phyloP scores from a whole-genome alignment of 2,329 filamentous ascomycete genomes.

The Botrytis pseudocinerea region DNA sequence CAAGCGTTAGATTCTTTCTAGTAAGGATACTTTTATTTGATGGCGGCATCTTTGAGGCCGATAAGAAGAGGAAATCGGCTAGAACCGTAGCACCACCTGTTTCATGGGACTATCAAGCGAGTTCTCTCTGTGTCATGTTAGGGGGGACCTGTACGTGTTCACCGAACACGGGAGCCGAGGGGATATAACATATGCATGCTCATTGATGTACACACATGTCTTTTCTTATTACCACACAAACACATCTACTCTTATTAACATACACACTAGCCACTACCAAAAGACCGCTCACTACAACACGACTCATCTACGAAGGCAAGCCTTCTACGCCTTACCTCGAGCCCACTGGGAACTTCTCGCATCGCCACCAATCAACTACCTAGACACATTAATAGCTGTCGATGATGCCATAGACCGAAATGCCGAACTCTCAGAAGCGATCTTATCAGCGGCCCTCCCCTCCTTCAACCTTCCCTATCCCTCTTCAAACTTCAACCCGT shows the following conservation, averaged over 20 bases:
- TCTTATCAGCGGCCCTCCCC: constrained; percentile 67
- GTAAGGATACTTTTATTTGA: constrained; percentile 53
- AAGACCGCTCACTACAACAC: constrained; percentile 84
- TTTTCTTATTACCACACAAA: background rate
- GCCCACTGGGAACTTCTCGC: constrained; percentile 82
- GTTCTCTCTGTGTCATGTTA: constrained; percentile 12
- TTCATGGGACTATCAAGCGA: constrained; percentile 13
- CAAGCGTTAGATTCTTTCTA: constrained; percentile 85
- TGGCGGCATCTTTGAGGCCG: background rate
- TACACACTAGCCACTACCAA: constrained; percentile 71
- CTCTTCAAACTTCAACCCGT: background rate
- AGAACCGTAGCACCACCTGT: background rate
- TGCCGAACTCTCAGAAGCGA: constrained; percentile 76
- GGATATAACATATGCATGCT: background rate
- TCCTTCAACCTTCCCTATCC: constrained; percentile 57
- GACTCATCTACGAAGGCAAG: constrained; percentile 85
- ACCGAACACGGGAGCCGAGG: background rate
- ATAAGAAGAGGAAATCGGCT: background rate
- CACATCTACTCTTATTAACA: background rate
- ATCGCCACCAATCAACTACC: constrained; percentile 76
- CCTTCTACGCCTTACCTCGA: constrained; percentile 87
- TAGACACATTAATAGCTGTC: constrained; percentile 74
- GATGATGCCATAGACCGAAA: constrained; percentile 90
- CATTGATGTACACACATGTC: constrained; percentile 8
- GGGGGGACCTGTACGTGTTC: background rate